phyloP scores from a whole-genome alignment of 306 rosid genomes.

The Prunus mira region DNA sequence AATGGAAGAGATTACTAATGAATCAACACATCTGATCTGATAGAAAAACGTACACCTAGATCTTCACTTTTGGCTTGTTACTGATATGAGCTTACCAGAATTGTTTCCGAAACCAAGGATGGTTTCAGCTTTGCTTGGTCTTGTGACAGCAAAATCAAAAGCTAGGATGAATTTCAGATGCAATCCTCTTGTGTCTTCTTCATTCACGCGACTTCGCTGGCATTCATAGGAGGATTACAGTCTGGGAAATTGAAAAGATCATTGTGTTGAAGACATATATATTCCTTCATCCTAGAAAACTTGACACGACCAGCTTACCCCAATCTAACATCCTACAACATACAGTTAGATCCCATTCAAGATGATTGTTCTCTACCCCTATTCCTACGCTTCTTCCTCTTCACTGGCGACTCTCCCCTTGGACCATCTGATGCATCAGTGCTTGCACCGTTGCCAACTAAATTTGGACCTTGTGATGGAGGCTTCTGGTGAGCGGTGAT shows the following conservation, averaged over 20 bases:
- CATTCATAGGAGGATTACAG: neutral
- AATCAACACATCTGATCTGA: too few species aligned
- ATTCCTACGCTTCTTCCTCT: constrained; percentile 20
- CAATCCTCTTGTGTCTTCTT: neutral
- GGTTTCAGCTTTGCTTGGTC: neutral
- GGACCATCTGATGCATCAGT: constrained; percentile 11
- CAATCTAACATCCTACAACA: neutral
- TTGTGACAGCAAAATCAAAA: neutral
- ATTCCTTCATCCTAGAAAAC: neutral
- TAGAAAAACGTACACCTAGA: neutral
- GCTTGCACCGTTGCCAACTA: constrained; percentile 4
- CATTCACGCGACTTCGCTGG: neutral
- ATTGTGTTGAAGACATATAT: neutral
- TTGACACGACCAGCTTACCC: neutral
- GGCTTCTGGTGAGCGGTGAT: constrained; percentile 3
- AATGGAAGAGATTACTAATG: too few species aligned
- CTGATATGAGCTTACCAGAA: neutral
- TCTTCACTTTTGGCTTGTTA: neutral
- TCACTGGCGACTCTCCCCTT: constrained; percentile 16
- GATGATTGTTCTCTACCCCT: neutral
- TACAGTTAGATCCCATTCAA: neutral
- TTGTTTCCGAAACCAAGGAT: neutral
- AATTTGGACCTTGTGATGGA: constrained; percentile 12
- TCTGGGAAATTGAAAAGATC: neutral
- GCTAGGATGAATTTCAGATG: neutral